These are phyloP conservation scores for Mycena vitilis DNA, from an alignment of 768 basidiomycete species.

Conservation along the genomic window DNA sequence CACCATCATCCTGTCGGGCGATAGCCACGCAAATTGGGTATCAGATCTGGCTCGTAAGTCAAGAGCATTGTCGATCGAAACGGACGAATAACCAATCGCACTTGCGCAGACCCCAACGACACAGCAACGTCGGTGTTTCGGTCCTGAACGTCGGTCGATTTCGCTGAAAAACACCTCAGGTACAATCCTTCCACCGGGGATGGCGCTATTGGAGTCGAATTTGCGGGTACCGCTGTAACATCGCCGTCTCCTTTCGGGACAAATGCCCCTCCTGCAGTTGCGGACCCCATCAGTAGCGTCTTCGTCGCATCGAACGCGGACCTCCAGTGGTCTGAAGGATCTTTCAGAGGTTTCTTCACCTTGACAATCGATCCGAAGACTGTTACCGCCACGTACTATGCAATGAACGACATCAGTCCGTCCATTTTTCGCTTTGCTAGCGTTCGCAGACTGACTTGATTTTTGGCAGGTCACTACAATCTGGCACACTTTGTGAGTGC, in stretches of 20 bases:
- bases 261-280: conserved; percentile 50
- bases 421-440: conserved; percentile 22
- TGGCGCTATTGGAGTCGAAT: conserved; percentile 69
- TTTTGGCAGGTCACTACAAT: too few relatives aligned
- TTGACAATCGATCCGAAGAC: conserved; percentile 58
- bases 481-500: conserved; percentile 59
- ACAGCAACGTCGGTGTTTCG: conserved; percentile 52
- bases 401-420: conserved; percentile 61
- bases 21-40: conserved; percentile 14
- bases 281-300: conserved; percentile 50
- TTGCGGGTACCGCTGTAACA: conserved; percentile 71
- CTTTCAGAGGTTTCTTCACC: conserved; percentile 70
- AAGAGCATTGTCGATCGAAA: not conserved
- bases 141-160: not conserved
- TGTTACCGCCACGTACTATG: conserved; percentile 65
- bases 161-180: conserved; percentile 38
- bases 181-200: conserved; percentile 61
- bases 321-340: conserved; percentile 72
- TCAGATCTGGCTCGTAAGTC: conserved; percentile 56
- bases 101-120: conserved; percentile 58
- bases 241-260: conserved; percentile 60
- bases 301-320: conserved; percentile 58
- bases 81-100: not conserved
- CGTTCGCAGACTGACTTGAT: conserved; percentile 1
- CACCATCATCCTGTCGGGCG: conserved; percentile 63